Evolutionary conservation across 2,329 filamentous ascomycete genomes (phyloP).

Genomic region (Acrocalymma vagum): DNA sequence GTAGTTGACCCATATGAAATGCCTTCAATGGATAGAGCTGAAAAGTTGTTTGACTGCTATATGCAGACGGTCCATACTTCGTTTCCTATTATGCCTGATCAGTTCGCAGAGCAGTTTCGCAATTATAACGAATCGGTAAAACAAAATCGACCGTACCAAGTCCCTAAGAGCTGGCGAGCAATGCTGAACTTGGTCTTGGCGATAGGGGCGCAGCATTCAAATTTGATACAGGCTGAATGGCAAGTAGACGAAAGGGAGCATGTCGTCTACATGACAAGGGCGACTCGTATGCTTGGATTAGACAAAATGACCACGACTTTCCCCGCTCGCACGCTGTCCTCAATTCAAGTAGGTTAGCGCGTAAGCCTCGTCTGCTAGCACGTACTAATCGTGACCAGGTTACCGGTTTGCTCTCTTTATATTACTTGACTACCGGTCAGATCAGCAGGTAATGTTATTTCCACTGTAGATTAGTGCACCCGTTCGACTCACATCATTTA

Average conservation of each 20-base stretch:
- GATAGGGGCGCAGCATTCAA: conserved; percentile 45
- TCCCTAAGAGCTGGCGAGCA: conserved; percentile 35
- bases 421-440: conserved; percentile 47
- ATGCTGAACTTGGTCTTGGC: conserved; percentile 50
- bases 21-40: conserved; percentile 32
- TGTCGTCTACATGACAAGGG: conserved; percentile 41
- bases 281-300: conserved; percentile 17
- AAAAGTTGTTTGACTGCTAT: conserved; percentile 39
- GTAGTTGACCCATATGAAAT: conserved; percentile 28
- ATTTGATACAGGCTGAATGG: conserved; percentile 31
- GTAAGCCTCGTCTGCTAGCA: neutral
- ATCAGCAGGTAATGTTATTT: conserved; percentile 43
- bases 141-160: conserved; percentile 2
- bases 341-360: conserved; percentile 20
- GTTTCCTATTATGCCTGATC: conserved; percentile 30
- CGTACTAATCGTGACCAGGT: conserved; percentile 39
- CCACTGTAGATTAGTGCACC: no score
- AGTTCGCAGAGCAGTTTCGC: conserved; percentile 14
- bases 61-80: conserved; percentile 36
- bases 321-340: conserved; percentile 28
- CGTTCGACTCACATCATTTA: conserved; percentile 22
- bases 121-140: conserved; percentile 4
- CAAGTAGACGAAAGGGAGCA: conserved; percentile 33
- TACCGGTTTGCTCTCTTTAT: conserved; percentile 44
- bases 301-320: conserved; percentile 31